Conservation (phyloP, 1,284 basidiomycete genomes). For the Leccinum pachyderme region DNA sequence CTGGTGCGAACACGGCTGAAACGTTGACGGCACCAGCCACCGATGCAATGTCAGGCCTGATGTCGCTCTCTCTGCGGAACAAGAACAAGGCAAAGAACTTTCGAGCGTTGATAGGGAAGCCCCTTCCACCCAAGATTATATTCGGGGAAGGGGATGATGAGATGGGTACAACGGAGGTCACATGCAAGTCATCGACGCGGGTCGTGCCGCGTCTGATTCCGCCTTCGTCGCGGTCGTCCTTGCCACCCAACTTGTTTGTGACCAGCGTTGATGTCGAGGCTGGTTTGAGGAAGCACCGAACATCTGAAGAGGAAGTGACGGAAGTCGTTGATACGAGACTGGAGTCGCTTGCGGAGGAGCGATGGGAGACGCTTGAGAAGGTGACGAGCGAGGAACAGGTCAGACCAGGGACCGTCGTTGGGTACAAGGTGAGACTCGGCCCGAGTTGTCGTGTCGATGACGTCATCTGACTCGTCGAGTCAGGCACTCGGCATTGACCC, state of each 20-base stretch:
- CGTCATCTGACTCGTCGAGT: not conserved
- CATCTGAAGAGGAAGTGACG: conserved; percentile 4
- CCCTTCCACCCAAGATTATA: conserved; percentile 57
- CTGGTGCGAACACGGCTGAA: conserved; percentile 37
- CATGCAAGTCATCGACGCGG: not conserved
- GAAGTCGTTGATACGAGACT: conserved; percentile 12
- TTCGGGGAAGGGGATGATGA: conserved; percentile 36
- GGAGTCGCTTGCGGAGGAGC: conserved; percentile 9
- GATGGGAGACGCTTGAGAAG: conserved; percentile 19
- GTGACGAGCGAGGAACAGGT: conserved; percentile 3
- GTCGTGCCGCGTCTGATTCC: conserved; percentile 48
- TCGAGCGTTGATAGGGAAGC: conserved; percentile 47
- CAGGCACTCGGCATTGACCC: conserved; percentile 29
- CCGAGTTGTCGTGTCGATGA: not conserved
- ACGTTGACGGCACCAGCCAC: conserved; percentile 16
- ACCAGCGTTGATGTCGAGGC: conserved; percentile 37
- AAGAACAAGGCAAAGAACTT: conserved; percentile 75
- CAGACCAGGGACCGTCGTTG: conserved; percentile 13
- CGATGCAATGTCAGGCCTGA: not conserved
- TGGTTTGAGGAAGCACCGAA: conserved; percentile 16
- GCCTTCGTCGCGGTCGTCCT: conserved; percentile 42
- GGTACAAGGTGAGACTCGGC: conserved; percentile 31
- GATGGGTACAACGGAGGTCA: not conserved
- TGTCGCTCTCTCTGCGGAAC: conserved; percentile 54
- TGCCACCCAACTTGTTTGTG: conserved; percentile 34